Percentiles rank a stretch among this genome's conserved stretches.
phyloP scores from a whole-genome alignment of 192 early-diverging fungal genomes.

The Spinellus fusiger region DNA sequence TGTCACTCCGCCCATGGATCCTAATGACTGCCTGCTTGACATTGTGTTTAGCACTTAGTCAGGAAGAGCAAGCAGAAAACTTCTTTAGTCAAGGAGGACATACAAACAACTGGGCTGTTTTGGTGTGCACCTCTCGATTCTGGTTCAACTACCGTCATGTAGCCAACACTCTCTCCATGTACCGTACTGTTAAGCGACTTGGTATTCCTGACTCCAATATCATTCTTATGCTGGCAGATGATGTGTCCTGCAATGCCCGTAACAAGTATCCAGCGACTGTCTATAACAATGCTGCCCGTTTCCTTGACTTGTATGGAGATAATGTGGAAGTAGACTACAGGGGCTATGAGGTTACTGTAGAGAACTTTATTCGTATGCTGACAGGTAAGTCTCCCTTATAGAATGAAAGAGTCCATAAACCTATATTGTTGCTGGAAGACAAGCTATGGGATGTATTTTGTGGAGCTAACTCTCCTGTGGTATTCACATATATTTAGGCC shows the following conservation, averaged over 20 bases:
- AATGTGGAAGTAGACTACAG: conserved; percentile 99
- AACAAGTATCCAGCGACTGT: conserved; percentile 91
- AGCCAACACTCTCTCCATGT: conserved; percentile 97
- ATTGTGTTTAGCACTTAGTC: too few species aligned
- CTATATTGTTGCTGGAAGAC: too few species aligned
- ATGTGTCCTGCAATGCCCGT: conserved; percentile 96
- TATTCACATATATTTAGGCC: conserved; percentile 43
- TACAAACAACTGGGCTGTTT: conserved; percentile 99
- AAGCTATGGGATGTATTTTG: too few species aligned
- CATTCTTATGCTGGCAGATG: conserved; percentile 98
- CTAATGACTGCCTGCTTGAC: too few species aligned
- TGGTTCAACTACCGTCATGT: conserved; percentile 99
- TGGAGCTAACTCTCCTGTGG: too few species aligned
- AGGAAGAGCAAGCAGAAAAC: conserved; percentile 33
- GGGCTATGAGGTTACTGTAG: conserved; percentile 98
- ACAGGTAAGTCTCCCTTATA: conserved; percentile 50
- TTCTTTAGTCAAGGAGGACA: conserved; percentile 64
- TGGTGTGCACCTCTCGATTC: conserved; percentile 96
- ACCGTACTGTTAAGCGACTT: conserved; percentile 95
- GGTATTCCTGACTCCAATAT: conserved; percentile 99
- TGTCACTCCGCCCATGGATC: too few species aligned
- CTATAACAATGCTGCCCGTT: conserved; percentile 78
- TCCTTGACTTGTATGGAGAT: conserved; percentile 88
- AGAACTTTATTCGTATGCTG: conserved; percentile 94
- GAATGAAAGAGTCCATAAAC: not conserved